A percentile compares a stretch with the other conserved stretches of the same genome.
phyloP scores from a whole-genome alignment of 257 asterid species.

The Capsicum chinense region DNA sequence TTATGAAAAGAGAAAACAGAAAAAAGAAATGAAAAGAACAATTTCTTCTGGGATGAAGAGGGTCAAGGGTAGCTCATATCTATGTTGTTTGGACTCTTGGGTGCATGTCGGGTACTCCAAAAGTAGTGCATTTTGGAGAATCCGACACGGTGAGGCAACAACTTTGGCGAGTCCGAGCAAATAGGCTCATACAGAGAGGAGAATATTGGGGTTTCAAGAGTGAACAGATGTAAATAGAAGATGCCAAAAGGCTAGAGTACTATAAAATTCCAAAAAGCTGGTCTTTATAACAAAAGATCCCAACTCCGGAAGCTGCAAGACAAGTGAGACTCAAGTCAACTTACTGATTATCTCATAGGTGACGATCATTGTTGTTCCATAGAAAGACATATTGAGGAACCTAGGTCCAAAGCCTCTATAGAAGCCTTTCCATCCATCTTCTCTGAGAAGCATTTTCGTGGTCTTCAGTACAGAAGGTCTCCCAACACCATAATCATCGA shows the following conservation, averaged over 20 bases:
- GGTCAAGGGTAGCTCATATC: too few species aligned
- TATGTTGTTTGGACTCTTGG: too few species aligned
- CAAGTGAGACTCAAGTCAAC: slow-evolving; percentile 26
- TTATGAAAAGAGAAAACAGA: too few species aligned
- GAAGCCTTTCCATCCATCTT: slow-evolving; percentile 95
- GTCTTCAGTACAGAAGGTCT: slow-evolving; percentile 87
- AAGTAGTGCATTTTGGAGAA: too few species aligned
- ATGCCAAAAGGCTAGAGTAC: neutral
- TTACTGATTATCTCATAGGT: slow-evolving; percentile 89
- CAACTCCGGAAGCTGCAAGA: neutral
- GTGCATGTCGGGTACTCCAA: too few species aligned
- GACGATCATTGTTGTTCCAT: slow-evolving; percentile 92
- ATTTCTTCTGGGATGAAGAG: too few species aligned
- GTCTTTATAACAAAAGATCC: neutral
- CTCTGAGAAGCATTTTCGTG: slow-evolving; percentile 61
- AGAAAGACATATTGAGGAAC: slow-evolving; percentile 84
- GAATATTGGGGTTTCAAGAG: neutral
- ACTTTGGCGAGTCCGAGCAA: too few species aligned
- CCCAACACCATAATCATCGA: slow-evolving; percentile 85
- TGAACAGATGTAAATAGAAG: neutral
- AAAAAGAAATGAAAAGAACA: too few species aligned
- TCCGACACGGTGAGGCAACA: too few species aligned
- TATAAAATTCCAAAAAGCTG: neutral
- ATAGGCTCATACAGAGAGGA: neutral
- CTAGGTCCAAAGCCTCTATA: slow-evolving; percentile 95